Percentiles rank a stretch among this genome's conserved stretches.
Conservation (phyloP, 164 flowering plant species). For the Stephania japonica region DNA sequence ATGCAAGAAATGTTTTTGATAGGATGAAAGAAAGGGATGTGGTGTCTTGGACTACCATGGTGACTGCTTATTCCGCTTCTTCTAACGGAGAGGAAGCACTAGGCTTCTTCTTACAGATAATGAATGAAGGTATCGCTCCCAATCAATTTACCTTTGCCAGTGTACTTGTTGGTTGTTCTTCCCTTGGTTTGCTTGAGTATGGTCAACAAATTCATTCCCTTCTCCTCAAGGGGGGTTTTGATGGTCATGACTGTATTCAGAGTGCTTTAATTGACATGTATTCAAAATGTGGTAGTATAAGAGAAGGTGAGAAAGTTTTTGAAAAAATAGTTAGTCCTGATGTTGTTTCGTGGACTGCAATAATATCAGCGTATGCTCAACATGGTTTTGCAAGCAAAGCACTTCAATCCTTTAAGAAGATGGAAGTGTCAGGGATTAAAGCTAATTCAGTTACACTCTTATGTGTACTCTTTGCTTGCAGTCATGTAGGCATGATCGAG, state of each 20-base stretch:
- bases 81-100: constrained; percentile 39
- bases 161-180: constrained; percentile 43
- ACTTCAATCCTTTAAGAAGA: constrained; percentile 36
- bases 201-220: constrained; percentile 53
- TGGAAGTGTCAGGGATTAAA: constrained; percentile 35
- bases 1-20: constrained; percentile 42
- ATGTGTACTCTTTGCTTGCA: constrained; percentile 58
- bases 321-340: constrained; percentile 33
- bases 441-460: constrained; percentile 45
- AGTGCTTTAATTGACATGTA: constrained; percentile 63
- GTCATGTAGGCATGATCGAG: constrained; percentile 60
- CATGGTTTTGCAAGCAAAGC: constrained; percentile 44
- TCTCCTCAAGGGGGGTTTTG: constrained; percentile 33
- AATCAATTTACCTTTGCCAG: constrained; percentile 46
- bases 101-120: constrained; percentile 37
- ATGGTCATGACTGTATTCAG: constrained; percentile 34
- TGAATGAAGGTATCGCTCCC: constrained; percentile 40
- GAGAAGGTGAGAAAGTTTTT: constrained; percentile 39
- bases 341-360: constrained; percentile 61
- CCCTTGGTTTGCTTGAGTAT: constrained; percentile 41
- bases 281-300: constrained; percentile 49
- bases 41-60: constrained; percentile 60
- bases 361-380: constrained; percentile 50
- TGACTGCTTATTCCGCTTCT: constrained; percentile 42
- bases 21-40: constrained; percentile 45